phyloP scores from a whole-genome alignment of 495 filamentous ascomycete genomes.

The Xylaria cubensis region DNA sequence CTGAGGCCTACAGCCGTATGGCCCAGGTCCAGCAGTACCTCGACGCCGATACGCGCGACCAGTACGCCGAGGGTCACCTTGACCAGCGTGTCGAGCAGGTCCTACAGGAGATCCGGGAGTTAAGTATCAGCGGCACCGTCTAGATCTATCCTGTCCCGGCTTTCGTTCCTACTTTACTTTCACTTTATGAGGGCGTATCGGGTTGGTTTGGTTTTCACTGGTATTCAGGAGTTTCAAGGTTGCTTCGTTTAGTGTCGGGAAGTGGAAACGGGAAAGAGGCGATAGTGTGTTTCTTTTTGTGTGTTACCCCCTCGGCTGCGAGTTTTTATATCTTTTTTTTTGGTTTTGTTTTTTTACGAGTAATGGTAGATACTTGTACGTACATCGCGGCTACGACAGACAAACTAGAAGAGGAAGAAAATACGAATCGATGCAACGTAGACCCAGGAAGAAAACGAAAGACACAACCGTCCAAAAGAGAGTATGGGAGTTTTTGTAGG shows the following conservation, averaged over 20 bases:
- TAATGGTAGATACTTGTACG: conserved; percentile 15
- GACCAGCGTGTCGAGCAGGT: conserved; percentile 95
- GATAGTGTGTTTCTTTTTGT: background rate
- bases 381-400: conserved; percentile 15
- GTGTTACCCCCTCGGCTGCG: background rate
- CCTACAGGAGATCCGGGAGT: conserved; percentile 92
- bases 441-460: background rate
- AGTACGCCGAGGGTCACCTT: conserved; percentile 92
- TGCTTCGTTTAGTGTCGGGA: background rate
- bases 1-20: conserved; percentile 96
- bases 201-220: conserved; percentile 18
- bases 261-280: conserved; percentile 18
- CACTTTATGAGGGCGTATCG: conserved; percentile 4
- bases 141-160: conserved; percentile 28
- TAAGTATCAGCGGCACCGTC: conserved; percentile 81
- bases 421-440: conserved; percentile 10
- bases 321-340: background rate
- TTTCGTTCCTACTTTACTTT: background rate
- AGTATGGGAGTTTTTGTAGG: background rate
- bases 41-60: conserved; percentile 93
- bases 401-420: background rate
- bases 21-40: conserved; percentile 99
- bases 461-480: background rate
- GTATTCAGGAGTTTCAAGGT: conserved; percentile 29
- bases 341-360: no score